Evolutionary conservation across 2,329 filamentous ascomycete species (phyloP), one percentile per base, ranked within the genome.

Genomic region (Fusarium sp.): DNA sequence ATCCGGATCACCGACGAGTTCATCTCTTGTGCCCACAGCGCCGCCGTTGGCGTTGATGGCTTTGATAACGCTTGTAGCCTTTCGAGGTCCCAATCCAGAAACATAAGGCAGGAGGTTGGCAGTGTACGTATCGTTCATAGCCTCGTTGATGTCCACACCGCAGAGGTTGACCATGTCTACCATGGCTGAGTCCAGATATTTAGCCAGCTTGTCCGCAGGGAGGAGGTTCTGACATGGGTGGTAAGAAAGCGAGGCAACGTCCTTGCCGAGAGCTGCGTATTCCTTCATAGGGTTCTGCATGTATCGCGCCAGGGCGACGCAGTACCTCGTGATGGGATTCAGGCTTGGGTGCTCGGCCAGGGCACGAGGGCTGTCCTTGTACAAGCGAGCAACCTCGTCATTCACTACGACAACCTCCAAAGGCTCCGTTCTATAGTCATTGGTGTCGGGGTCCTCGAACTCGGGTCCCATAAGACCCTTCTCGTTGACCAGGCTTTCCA

Each of bases 101-200:
- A 99, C 89, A 74, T 95, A 99, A 6, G 95, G 95, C 40, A 99
- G 85, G 3, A 99, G 87, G 71, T 95, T 96, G 16, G 94, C 94
- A 11, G 92, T 92, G 76, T 96, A 94, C 2, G 89, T 78, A 79
- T 98, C 93, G 44, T 86, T 87, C 59, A 97, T 90, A 16, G 95
- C 94, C 72, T 98, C 95, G 75, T 98, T 97, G 77, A 99, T 92
- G 75, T 98, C 93, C 40, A 99, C 93, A 77, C 96, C 96, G 47
- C 95, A 94, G 45, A 99, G 89, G 79, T 99, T 99, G 73, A 99
- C 96, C 87, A 97, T 97, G 78, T 99, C 96, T 14, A 99, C 95
- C 89, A 99, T 93, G 46, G 95, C 94, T n/a, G 93, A 97, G 76
- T 99, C 96, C 18, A 99, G 87, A 65, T 94, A 90, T 78, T 93